These are phyloP conservation scores for Cicer chorassanicum DNA, from an alignment of 306 rosid species.

Conservation along the genomic window DNA sequence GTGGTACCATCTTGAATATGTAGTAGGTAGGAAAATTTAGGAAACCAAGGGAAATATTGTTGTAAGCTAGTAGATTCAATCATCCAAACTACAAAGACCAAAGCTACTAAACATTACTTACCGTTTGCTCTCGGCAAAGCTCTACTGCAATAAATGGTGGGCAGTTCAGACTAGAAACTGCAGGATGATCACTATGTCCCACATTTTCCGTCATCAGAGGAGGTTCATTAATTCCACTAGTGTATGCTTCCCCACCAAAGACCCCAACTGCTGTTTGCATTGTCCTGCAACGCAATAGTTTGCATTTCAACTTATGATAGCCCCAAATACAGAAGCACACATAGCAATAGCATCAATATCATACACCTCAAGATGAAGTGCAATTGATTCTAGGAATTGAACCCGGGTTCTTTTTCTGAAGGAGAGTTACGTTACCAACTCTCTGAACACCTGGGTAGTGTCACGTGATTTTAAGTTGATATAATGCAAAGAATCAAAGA, in stretches of 20 bases:
- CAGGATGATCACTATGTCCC: conserved; percentile 66
- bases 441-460: not conserved
- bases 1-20: conserved; percentile 15
- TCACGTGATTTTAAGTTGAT: not conserved
- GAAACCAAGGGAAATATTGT: conserved; percentile 16
- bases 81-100: conserved; percentile 1
- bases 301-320: conserved; percentile 29
- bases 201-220: conserved; percentile 76
- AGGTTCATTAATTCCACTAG: conserved; percentile 57
- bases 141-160: conserved; percentile 82
- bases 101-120: conserved; percentile 16
- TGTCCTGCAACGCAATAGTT: conserved; percentile 63
- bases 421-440: not conserved
- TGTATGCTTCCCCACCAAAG: conserved; percentile 73
- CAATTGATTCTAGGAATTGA: not conserved
- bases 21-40: conserved; percentile 19
- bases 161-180: conserved; percentile 67
- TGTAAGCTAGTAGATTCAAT: conserved; percentile 31
- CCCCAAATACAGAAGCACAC: conserved; percentile 21
- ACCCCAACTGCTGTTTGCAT: conserved; percentile 96
- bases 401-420: not conserved
- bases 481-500: not conserved
- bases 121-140: conserved; percentile 87
- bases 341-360: conserved; percentile 25
- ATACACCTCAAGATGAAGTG: conserved; percentile 30